Percentiles rank a stretch among this genome's conserved stretches.
phyloP scores from a whole-genome alignment of 2,329 filamentous ascomycete species.

The Dendryphion nanum region DNA sequence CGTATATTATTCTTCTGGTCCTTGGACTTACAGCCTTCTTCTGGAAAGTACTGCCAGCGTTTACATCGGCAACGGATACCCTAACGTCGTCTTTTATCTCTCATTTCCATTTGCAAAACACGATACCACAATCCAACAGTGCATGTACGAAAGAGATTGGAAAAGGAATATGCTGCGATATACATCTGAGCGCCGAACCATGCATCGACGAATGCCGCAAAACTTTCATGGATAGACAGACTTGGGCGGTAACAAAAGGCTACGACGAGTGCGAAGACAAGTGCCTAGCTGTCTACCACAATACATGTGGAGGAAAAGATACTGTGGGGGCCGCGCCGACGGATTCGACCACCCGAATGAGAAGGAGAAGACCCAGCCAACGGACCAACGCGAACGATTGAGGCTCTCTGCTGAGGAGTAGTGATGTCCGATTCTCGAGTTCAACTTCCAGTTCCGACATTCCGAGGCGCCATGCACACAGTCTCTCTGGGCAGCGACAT shows the following conservation, averaged over 20 bases:
- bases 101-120: neutral
- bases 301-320: slow-evolving; percentile 1
- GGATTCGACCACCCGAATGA: too few relatives aligned
- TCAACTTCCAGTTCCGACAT: too few relatives aligned
- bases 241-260: slow-evolving; percentile 19
- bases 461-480: too few relatives aligned
- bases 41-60: slow-evolving; percentile 4
- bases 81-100: slow-evolving; percentile 6
- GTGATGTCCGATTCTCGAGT: too few relatives aligned
- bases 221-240: slow-evolving; percentile 22
- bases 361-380: too few relatives aligned
- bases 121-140: slow-evolving; percentile 2
- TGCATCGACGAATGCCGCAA: slow-evolving; percentile 29
- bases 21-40: slow-evolving; percentile 4
- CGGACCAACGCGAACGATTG: too few relatives aligned
- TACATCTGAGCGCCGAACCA: slow-evolving; percentile 24
- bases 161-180: slow-evolving; percentile 18
- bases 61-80: slow-evolving; percentile 3
- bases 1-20: slow-evolving; percentile 4
- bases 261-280: slow-evolving; percentile 24
- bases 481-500: too few relatives aligned
- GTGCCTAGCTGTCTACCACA: slow-evolving; percentile 11
- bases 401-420: too few relatives aligned
- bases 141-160: slow-evolving; percentile 26
- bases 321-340: too few relatives aligned